Base-by-base conservation (phyloP, 371 early-diverging fungal species). In the Massospora cicadina region DNA sequence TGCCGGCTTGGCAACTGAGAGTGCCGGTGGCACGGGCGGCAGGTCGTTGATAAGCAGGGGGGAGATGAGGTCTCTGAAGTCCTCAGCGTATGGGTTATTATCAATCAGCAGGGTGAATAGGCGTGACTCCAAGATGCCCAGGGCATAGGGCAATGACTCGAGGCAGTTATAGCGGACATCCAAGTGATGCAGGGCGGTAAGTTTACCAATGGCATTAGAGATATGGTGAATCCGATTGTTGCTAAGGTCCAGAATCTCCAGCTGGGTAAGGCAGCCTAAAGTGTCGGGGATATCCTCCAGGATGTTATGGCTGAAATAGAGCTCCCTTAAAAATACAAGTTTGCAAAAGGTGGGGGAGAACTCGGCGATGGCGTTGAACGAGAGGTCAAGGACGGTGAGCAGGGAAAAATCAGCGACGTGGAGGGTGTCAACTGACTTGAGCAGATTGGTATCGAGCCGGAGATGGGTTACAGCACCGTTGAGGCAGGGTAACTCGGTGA, bases 81-180 rank as follows among this genome's bases (percentile, higher is more conserved):
- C 30, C 17, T 27, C 12, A n/a, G 24, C 13, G 25, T 54, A 64
- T 2, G 64, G 64, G 54, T 64, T 64, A 29, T 64, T 54, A 27
- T 64, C 64, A 28, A 64, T 30, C 43, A 64, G 56, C 32, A 64
- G 17, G 5, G 64, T 64, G 23, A 64, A 64, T 56, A 64, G n/a
- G n/a, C 54, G 55, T 2, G 64, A 53, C 57, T 64, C 64, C 24
- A 64, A 55, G 13, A 53, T 26, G 2, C 64, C 64, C 30, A 64
- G 23, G 31, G 55, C 25, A 21, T 64, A 55, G 2, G 64, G 64
- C 7, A 64, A 25, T 10, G 23, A 7, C 31, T 64, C 55, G 13
- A 64, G 31, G 2, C 31, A 33, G 24, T 64, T 64, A 32, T 64
- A 17, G 24, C 64, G 26, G 7, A 64, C 10, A 31, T 64, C 57